Base-by-base conservation (phyloP, 2,329 filamentous ascomycete species). In the Diplocarpon mali region DNA sequence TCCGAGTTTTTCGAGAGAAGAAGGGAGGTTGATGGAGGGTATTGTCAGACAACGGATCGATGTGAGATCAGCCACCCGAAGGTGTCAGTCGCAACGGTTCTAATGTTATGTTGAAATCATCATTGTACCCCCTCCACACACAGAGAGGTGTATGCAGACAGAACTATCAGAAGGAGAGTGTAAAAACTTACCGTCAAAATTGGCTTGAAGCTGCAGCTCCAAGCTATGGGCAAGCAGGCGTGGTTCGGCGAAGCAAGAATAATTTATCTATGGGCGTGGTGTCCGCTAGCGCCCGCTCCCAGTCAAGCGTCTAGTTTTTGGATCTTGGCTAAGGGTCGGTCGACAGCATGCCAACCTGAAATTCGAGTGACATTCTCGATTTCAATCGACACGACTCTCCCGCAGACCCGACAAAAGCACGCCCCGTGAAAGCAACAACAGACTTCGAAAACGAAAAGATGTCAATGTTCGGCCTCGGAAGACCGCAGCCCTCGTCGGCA, bases 401-500 rank as follows among this genome's bases (percentile, higher is more conserved):
- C 20, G 3, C 20, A 37, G 4, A 40, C 24, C 5, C 14, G 10
- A 9, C 9, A 16, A 32, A 32, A 28, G 5, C 29, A 38, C 15
- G 29, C 15, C 27, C 11, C 20, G n/a, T 8, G 12, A 31, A 17
- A 14, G 9, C 8, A 15, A 12, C 17, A 38, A 16, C 6, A 13
- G 24, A 31, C 32, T 30, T 2, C 6, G 38, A 17, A 39, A 46
- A 47, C 40, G 47, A 54, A 64, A 73, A 57, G 44, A 85, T 85
- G 81, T 84, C 80, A 46, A 83, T 84, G 70, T 75, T 85, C 57
- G 82, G 82, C 63, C 78, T 83, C 63, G 72, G 73, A 60, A 73
- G 78, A 56, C 85, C 86, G 51, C 87, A 95, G 71, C 84, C 89
- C 64, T 84, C 87, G 53, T 95, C 89, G 61, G 89, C 87, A 67